Conservation (phyloP, 331 rosid species). For the Malus hybrid region DNA sequence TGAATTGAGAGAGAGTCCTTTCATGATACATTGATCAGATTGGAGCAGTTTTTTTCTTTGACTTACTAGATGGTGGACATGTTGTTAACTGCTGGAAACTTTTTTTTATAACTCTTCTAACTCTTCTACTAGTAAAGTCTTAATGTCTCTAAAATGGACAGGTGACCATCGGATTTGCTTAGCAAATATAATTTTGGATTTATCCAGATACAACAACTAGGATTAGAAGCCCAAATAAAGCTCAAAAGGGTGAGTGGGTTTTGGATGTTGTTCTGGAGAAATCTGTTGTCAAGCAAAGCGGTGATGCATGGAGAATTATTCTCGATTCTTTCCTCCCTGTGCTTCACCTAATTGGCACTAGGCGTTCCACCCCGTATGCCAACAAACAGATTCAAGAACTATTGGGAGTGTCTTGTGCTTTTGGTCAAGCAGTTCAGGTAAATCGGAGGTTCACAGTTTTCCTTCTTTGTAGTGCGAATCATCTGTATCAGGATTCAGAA, state of each 20-base stretch:
- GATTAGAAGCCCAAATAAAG: slow-evolving; percentile 52
- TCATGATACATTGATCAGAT: no score
- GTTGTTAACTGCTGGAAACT: neutral
- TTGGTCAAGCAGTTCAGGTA: slow-evolving; percentile 85
- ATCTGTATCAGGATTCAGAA: neutral
- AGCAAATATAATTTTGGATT: slow-evolving; percentile 72
- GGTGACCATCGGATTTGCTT: slow-evolving; percentile 77
- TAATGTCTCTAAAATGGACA: slow-evolving; percentile 16
- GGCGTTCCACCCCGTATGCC: slow-evolving; percentile 73
- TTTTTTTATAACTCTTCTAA: neutral
- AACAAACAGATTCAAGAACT: slow-evolving; percentile 76
- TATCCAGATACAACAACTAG: slow-evolving; percentile 70
- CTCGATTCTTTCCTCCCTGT: slow-evolving; percentile 85
- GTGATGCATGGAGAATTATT: slow-evolving; percentile 95
- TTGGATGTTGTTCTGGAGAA: slow-evolving; percentile 68
- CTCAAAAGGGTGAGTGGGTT: slow-evolving; percentile 71
- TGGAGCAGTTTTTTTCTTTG: no score
- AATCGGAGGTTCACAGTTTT: neutral
- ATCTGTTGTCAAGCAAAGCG: slow-evolving; percentile 59
- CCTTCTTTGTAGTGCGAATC: neutral
- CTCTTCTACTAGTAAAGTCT: neutral
- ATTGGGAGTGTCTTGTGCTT: slow-evolving; percentile 78
- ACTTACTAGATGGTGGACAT: neutral
- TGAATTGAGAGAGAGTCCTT: no score
- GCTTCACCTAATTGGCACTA: slow-evolving; percentile 76